Conservation (phyloP, 73 alveolate species). For the Paramecium biaurelia region DNA sequence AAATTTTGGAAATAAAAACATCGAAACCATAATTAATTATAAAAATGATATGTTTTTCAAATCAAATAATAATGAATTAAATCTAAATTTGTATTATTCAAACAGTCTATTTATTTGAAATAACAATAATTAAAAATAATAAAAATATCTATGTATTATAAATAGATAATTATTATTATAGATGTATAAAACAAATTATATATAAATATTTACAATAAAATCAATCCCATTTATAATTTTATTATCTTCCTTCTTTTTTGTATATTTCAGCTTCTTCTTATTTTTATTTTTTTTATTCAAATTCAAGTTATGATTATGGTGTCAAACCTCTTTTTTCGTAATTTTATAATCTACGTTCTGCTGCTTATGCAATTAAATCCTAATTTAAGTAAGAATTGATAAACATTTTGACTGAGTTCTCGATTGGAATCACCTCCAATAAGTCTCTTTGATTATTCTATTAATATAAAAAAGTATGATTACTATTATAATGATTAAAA, state of each 20-base stretch:
- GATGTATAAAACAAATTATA: not conserved
- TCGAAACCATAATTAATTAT: too few species aligned
- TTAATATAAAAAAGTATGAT: not conserved
- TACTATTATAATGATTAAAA: not conserved
- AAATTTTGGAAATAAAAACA: too few species aligned
- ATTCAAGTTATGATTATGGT: not conserved
- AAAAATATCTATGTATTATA: too few species aligned
- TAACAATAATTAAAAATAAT: too few species aligned
- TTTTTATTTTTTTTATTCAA: not conserved
- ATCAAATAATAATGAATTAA: too few species aligned
- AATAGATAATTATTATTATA: too few species aligned
- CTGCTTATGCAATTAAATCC: conserved; percentile 30
- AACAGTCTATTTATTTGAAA: too few species aligned
- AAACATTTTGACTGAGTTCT: not conserved
- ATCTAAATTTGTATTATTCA: too few species aligned
- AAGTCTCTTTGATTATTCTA: not conserved
- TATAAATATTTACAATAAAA: not conserved
- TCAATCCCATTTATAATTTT: conserved; percentile 24
- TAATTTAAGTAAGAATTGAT: not conserved
- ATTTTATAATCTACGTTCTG: not conserved
- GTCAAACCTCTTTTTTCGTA: conserved; percentile 24
- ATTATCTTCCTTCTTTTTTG: not conserved
- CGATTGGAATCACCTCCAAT: not conserved
- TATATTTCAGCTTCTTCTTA: conserved; percentile 9
- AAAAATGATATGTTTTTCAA: too few species aligned